Evolutionary conservation across 106 monocot genomes (phyloP).

Genomic region (Triglochin maritima): DNA sequence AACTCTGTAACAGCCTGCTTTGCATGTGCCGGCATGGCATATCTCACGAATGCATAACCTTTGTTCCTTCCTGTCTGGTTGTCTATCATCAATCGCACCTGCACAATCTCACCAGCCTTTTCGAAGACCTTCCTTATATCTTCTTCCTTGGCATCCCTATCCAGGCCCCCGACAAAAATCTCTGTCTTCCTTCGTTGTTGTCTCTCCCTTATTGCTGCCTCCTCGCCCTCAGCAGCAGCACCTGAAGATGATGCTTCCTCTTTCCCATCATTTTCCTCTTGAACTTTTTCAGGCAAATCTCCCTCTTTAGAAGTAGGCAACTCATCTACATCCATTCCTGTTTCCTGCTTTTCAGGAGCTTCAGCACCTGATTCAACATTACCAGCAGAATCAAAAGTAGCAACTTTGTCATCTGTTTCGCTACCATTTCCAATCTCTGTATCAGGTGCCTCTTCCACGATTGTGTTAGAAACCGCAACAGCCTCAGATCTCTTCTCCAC

Average conservation of each 20-base stretch:
- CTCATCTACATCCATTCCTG: not conserved
- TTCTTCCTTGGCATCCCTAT: slow-evolving; percentile 66
- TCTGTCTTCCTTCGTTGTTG: slow-evolving; percentile 60
- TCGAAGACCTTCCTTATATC: slow-evolving; percentile 70
- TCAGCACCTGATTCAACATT: not conserved
- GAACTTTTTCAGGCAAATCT: not conserved
- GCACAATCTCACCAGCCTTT: slow-evolving; percentile 60
- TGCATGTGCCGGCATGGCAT: slow-evolving; percentile 44
- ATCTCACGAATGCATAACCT: slow-evolving; percentile 74
- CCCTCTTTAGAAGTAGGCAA: not conserved
- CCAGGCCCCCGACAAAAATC: slow-evolving; percentile 76
- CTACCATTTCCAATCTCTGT: no score
- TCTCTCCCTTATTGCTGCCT: slow-evolving; percentile 32
- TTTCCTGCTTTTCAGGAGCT: not conserved
- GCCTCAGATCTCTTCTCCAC: not conserved
- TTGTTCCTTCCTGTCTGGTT: slow-evolving; percentile 61
- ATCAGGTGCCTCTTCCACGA: no score
- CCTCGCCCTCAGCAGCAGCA: slow-evolving; percentile 1
- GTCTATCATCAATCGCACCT: slow-evolving; percentile 74
- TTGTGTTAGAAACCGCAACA: not conserved
- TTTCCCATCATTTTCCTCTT: slow-evolving; percentile 12
- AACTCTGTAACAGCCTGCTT: slow-evolving; percentile 65
- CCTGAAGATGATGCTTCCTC: not conserved
- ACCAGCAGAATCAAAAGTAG: not conserved
- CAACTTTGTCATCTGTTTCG: not conserved